Conservation (phyloP, 2,329 filamentous ascomycete genomes). For the Aspergillus sp. region DNA sequence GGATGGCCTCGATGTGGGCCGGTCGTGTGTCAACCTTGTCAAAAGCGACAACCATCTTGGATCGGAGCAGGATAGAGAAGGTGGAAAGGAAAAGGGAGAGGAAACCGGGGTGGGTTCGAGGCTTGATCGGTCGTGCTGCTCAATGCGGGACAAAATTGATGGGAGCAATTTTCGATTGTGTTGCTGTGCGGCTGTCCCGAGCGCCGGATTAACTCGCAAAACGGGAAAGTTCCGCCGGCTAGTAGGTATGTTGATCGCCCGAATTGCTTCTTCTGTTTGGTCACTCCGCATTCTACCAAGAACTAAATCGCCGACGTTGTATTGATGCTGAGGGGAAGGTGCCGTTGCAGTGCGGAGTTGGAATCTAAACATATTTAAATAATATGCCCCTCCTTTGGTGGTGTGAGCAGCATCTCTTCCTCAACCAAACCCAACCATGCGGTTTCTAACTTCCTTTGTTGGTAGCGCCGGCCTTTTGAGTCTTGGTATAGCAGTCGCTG, state of each 20-base stretch:
- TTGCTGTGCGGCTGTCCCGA: constrained; percentile 22
- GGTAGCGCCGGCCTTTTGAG: background rate
- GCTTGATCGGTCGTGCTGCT: background rate
- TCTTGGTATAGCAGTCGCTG: background rate
- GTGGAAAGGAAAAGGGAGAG: background rate
- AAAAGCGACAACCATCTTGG: constrained; percentile 51
- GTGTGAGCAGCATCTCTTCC: background rate
- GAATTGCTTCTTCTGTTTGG: background rate
- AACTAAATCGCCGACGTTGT: background rate
- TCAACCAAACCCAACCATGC: background rate
- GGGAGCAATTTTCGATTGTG: constrained; percentile 26
- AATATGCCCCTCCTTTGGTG: background rate
- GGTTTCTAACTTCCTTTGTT: background rate
- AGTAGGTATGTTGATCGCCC: background rate
- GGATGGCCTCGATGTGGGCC: constrained; percentile 86
- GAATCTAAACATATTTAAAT: background rate
- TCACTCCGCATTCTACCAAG: constrained; percentile 3
- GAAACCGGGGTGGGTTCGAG: constrained; percentile 2
- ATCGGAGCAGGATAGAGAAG: background rate
- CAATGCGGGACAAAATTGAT: constrained; percentile 19
- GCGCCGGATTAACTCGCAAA: constrained; percentile 2
- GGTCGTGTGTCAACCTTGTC: constrained; percentile 92
- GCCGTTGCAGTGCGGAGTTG: background rate
- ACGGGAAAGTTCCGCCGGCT: constrained; percentile 19
- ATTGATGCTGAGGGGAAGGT: constrained; percentile 5